Evolutionary conservation across 1,284 basidiomycete species (phyloP), one percentile per base, ranked within the genome.

Genomic region (Moesziomyces sp.): DNA sequence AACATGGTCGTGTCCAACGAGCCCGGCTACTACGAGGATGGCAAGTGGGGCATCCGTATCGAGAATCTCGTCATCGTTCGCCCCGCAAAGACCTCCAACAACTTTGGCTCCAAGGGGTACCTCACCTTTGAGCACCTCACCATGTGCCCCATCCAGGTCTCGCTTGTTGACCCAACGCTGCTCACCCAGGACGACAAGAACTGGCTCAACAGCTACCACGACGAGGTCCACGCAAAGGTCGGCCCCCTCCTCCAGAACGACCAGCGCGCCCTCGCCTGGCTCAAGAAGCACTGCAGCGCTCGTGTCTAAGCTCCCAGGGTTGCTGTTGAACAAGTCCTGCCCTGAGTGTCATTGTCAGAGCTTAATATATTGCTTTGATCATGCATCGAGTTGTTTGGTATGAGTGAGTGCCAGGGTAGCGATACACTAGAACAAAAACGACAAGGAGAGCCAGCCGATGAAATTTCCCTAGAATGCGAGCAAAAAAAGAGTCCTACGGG

Each of bases 21-120:
- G 80, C 96, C 96, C 0, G 96, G 94, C 3, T 98, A 92, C 85
- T 99, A 93, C 85, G 90, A 90, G 18, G 94, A 97, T 78, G 96
- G 94, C 6, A 87, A 89, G 62, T 99, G 91, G 82, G 96, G 96
- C 3, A 93, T 98, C 74, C 90, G 96, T 3, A 94, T 97, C 77
- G 96, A 99, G 86, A 94, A 90, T 83, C 60, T 84, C 9, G 74
- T 82, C 48, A 74, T 79, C 49, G 79, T 78, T 14, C 57, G 58
- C 10, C 72, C 61, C 40, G 81, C 76, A 21, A 65, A 69, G 38
- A 94, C 93, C 1, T 89, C 87, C 7, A 89, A 94, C 83, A 92
- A 93, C 82, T 97, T 95, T 84, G 93, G 93, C 5, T 88, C 89
- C 49, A 80, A 80, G 50, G 74, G 76, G 16, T 80, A 75, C 49